Conservation (phyloP, 805 yeast species). For the Wickerhamomyces queroliae region DNA sequence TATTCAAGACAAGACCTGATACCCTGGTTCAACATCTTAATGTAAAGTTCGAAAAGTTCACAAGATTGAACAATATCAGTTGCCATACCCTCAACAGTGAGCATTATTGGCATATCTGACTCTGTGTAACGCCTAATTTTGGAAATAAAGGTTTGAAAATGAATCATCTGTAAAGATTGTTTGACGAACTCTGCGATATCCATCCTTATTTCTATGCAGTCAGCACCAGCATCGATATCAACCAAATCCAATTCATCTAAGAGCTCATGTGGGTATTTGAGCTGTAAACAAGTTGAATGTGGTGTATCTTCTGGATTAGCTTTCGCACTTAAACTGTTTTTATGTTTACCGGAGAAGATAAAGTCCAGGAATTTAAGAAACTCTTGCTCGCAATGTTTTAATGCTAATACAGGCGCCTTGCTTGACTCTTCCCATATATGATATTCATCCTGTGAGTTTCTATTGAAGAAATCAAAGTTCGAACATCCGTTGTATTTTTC, state of each 20-base stretch:
- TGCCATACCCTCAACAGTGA: neutral
- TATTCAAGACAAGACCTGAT: neutral
- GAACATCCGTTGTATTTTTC: neutral
- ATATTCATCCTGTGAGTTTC: neutral
- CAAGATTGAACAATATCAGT: neutral
- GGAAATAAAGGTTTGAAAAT: neutral
- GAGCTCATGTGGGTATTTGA: neutral
- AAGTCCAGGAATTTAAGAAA: neutral
- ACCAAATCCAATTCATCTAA: neutral
- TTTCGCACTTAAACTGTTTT: neutral
- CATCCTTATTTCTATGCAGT: neutral
- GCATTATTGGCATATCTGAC: neutral
- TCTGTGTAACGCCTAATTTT: neutral
- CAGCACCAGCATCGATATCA: neutral
- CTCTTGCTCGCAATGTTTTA: neutral
- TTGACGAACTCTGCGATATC: neutral
- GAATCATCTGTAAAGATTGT: neutral
- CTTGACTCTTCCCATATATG: neutral
- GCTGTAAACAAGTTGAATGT: neutral
- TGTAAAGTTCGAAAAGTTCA: neutral
- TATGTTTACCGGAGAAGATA: neutral
- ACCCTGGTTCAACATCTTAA: neutral
- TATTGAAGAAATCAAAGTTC: neutral
- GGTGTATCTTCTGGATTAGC: neutral
- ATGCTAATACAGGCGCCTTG: neutral